Evolutionary conservation across 495 filamentous ascomycete genomes (phyloP).

Genomic region (Filosporella fistucella): DNA sequence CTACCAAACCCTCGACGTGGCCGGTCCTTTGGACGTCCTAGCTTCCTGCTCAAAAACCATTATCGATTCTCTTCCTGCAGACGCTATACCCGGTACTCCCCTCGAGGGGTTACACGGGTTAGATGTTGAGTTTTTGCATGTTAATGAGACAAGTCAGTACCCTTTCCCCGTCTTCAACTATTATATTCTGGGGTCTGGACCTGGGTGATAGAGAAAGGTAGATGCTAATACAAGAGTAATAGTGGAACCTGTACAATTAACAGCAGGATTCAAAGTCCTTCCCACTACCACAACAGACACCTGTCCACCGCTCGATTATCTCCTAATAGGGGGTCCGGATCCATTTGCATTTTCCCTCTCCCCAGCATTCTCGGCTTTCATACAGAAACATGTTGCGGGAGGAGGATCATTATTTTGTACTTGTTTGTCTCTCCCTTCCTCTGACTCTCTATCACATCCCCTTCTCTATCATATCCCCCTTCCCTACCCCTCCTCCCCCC

Average conservation of each 20-base stretch:
- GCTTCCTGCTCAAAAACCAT: conserved; percentile 21
- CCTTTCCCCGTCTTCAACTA: no score
- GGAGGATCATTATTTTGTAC: conserved; percentile 24
- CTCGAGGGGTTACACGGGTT: conserved; percentile 20
- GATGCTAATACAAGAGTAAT: no score
- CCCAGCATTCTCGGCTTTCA: conserved; percentile 21
- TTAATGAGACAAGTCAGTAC: conserved; percentile 28
- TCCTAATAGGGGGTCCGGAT: conserved; percentile 26
- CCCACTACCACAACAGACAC: conserved; percentile 27
- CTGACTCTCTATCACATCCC: no score
- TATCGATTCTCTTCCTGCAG: background rate
- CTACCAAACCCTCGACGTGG: conserved; percentile 31
- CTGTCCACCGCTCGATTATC: conserved; percentile 26
- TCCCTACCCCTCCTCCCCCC: no score
- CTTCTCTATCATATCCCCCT: no score
- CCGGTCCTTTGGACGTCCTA: conserved; percentile 30
- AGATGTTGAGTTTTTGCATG: conserved; percentile 30
- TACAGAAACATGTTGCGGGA: conserved; percentile 24
- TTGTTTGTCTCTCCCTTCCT: no score
- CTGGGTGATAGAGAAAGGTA: no score
- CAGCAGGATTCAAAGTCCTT: conserved; percentile 20
- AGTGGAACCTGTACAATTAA: conserved; percentile 26
- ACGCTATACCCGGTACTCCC: background rate
- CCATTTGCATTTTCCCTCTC: conserved; percentile 13
- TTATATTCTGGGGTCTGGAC: no score